Percentiles rank a stretch among this genome's conserved stretches.
Evolutionary conservation across 352 stramenopile species (phyloP).

Genomic region (Pythium myriotylum): DNA sequence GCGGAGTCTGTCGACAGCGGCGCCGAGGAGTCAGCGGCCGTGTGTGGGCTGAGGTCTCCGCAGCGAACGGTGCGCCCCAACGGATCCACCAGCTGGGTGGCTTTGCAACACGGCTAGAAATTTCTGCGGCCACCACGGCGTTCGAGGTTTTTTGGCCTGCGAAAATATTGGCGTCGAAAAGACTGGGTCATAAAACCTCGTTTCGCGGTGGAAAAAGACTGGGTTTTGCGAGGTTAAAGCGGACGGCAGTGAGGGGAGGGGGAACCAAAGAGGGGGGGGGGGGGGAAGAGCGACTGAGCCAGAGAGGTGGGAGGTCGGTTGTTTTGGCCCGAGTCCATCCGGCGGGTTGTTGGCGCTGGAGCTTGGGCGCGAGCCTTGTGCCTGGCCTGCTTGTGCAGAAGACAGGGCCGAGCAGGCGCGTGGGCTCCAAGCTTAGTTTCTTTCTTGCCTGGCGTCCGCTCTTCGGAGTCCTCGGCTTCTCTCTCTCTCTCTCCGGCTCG

Average conservation of each 20-base stretch:
- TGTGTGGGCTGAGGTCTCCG: too few relatives aligned
- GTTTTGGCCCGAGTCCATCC: slow-evolving; percentile 7
- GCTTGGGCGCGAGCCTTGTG: slow-evolving; percentile 10
- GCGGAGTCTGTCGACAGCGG: too few relatives aligned
- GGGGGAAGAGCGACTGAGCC: slow-evolving; percentile 11
- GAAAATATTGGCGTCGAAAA: not conserved
- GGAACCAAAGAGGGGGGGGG: not conserved
- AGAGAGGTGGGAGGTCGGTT: not conserved
- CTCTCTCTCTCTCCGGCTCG: not conserved
- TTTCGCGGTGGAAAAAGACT: slow-evolving; percentile 26
- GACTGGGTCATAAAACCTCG: slow-evolving; percentile 10
- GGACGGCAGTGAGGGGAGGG: slow-evolving; percentile 14
- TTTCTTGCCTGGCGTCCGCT: slow-evolving; percentile 28
- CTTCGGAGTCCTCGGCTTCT: slow-evolving; percentile 19
- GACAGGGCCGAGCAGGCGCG: slow-evolving; percentile 13
- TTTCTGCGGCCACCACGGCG: slow-evolving; percentile 23
- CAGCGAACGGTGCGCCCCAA: slow-evolving; percentile 3
- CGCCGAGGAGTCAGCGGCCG: too few relatives aligned
- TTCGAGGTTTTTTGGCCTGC: slow-evolving; percentile 20
- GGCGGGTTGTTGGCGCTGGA: slow-evolving; percentile 1
- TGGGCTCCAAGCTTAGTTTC: slow-evolving; percentile 27
- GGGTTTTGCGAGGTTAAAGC: slow-evolving; percentile 18
- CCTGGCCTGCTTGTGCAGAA: slow-evolving; percentile 24
- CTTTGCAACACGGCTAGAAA: slow-evolving; percentile 22
- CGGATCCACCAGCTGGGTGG: slow-evolving; percentile 25